Evolutionary conservation across 2,329 filamentous ascomycete genomes (phyloP), one percentile per base, ranked within the genome.

Genomic region (Xylaria sp.): DNA sequence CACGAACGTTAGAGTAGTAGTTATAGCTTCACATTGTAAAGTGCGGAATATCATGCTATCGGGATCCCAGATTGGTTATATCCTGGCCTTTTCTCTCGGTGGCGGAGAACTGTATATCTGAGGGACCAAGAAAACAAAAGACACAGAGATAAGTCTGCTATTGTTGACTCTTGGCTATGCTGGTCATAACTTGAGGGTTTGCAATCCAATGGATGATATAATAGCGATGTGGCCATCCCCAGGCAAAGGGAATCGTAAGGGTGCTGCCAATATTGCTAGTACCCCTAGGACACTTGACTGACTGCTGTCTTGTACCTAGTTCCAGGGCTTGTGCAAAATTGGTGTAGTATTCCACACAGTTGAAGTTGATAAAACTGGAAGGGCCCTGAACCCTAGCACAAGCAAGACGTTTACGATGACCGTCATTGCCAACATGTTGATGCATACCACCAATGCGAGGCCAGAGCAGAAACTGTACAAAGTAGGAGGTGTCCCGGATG

Each of bases 31-130:
- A 70, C 68, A 59, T 58, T 62, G 66, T 57, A 55, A 58, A 27
- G 69, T 71, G 69, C 63, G 64, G 60, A 71, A 62, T 68, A 57
- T 69, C 70, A 69, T 50, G 57, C 60, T 65, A 64, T 58, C 66
- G 69, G 23, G 48, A 27, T 18, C n/a, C 23, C 23, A 55, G 10
- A 10, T 25, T 32, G 13, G 37, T 53, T 29, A n/a, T 50, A 21
- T 35, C 25, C 48, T 55, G 27, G 25, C 12, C n/a, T 40, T 10
- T 55, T 37, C n/a, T 40, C 51, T 47, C 10, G 32, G 29, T 27
- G 37, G 51, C 6, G 18, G 53, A 65, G 13, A 63, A 51, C 32
- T 27, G 40, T 40, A 21, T 48, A 55, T 47, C 29, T 50, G 21
- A 48, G 9, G 21, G 3, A 12, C 44, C n/a, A 48, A 23, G 5